Percentiles rank a stretch among this genome's conserved stretches.
phyloP scores from a whole-genome alignment of 352 stramenopile species.

The Phytophthora crassamura region DNA sequence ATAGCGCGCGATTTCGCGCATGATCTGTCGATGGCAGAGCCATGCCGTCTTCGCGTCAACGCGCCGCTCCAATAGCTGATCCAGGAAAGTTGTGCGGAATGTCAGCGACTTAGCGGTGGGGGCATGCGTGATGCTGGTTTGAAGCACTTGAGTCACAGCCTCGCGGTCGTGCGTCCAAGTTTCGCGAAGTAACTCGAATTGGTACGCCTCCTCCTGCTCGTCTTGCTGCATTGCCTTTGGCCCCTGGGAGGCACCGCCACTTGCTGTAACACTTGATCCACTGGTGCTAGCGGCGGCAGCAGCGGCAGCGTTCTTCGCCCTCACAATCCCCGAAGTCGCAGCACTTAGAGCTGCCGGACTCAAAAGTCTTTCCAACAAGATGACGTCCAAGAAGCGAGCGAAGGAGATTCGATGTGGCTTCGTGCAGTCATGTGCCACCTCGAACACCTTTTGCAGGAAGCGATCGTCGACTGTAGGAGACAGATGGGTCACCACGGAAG shows the following conservation, averaged over 20 bases:
- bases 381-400: conserved; percentile 61
- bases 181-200: conserved; percentile 76
- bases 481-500: conserved; percentile 62
- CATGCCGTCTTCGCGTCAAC: conserved; percentile 84
- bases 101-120: conserved; percentile 62
- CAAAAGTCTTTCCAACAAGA: conserved; percentile 61
- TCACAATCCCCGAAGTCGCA: conserved; percentile 26
- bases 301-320: conserved; percentile 29
- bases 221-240: conserved; percentile 20
- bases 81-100: conserved; percentile 73
- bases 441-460: conserved; percentile 67
- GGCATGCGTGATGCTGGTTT: conserved; percentile 60
- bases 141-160: conserved; percentile 50
- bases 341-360: conserved; percentile 34
- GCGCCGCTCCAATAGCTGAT: conserved; percentile 63
- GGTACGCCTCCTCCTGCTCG: conserved; percentile 76
- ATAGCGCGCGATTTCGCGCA: conserved; percentile 76
- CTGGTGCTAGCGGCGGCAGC: background rate
- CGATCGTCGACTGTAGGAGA: conserved; percentile 59
- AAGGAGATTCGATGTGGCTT: conserved; percentile 73
- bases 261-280: conserved; percentile 1
- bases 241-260: background rate
- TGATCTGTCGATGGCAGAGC: conserved; percentile 81
- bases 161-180: conserved; percentile 72
- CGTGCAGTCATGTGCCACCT: conserved; percentile 61